Base-by-base conservation (phyloP, 352 stramenopile genomes). In the Phytophthora sojae region DNA sequence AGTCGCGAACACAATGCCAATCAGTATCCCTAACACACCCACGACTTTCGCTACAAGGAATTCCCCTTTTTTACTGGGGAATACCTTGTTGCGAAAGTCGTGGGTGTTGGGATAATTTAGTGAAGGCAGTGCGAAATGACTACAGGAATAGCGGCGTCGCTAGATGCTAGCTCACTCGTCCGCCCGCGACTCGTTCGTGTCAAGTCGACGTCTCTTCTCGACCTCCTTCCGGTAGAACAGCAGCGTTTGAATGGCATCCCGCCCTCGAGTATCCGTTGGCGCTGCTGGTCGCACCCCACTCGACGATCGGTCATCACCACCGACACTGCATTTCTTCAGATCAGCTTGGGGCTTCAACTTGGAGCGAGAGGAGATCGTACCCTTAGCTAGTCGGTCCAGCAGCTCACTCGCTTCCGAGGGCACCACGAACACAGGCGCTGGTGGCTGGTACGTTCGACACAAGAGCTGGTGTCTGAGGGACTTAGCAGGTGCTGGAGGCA, bases 181-280 rank as follows among this genome's bases (percentile, higher is more conserved):
- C 26, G 14, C 23, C 29, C 39, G 29, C 26, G 37, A 66, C 17
- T 73, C 49, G 11, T 23, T 66, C 12, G 26, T 55, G 54, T 76
- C 69, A 9, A 73, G 55, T 49, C 73, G 73, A 8, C 86, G 71
- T 51, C 81, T 79, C 54, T 87, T 90, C 51, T 88, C 83, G 26
- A 92, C 82, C 61, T 92, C 85, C 51, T 76, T 76, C 39, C 85
- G 76, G 47, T 91, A 92, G 61, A 87, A 85, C 19, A 92, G 65
- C 54, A 92, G 55, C 39, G 76, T 77, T 49, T 92, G 82, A 65
- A 91, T 87, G 12, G 70, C 80, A 19, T 92, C 85, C 54, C 67
- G 75, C 4, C 62, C 76, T 61, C 75, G 61, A 2, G 76, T 73
- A 47, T 90, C 79, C 0, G 73, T 26, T 12, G 50, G 51, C 9